Percentiles rank a stretch among this genome's conserved stretches.
phyloP scores from a whole-genome alignment of 139 green algal species.

The Chlamydomonas asymmetrica region DNA sequence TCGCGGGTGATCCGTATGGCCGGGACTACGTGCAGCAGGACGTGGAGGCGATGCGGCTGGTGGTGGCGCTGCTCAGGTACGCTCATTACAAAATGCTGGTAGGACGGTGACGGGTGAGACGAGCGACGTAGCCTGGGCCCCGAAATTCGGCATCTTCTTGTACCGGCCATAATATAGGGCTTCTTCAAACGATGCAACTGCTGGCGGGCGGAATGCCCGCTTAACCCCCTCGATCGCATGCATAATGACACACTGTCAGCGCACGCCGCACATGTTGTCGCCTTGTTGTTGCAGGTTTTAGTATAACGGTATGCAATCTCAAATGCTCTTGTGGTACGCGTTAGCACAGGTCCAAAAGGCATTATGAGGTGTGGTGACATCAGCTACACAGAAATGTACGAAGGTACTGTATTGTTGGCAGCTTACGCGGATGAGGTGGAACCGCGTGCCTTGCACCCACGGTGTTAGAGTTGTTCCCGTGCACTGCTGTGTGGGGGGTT shows the following conservation, averaged over 20 bases:
- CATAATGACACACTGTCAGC: not conserved
- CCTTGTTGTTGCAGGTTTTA: too few relatives aligned
- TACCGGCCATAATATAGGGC: not conserved
- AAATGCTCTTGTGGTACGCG: too few relatives aligned
- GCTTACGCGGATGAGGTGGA: not conserved
- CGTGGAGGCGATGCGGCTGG: not conserved
- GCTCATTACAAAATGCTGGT: not conserved
- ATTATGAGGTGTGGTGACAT: too few relatives aligned
- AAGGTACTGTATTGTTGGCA: not conserved
- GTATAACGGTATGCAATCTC: too few relatives aligned
- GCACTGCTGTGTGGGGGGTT: not conserved
- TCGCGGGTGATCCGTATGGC: not conserved
- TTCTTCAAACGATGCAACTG: not conserved
- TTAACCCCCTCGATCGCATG: not conserved
- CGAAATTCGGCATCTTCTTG: too few relatives aligned
- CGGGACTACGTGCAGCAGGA: slow-evolving; percentile 10
- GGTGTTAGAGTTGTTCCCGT: too few relatives aligned
- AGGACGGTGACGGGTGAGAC: too few relatives aligned
- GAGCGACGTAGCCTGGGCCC: too few relatives aligned
- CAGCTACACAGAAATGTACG: not conserved
- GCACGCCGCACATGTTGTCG: too few relatives aligned
- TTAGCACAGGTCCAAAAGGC: too few relatives aligned
- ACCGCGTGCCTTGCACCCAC: too few relatives aligned
- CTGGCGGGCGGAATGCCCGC: not conserved
- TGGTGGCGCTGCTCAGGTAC: slow-evolving; percentile 7